A percentile compares a stretch with the other conserved stretches of the same genome.
Conservation (phyloP, 2,329 filamentous ascomycete species). For the Xylariales sp. region DNA sequence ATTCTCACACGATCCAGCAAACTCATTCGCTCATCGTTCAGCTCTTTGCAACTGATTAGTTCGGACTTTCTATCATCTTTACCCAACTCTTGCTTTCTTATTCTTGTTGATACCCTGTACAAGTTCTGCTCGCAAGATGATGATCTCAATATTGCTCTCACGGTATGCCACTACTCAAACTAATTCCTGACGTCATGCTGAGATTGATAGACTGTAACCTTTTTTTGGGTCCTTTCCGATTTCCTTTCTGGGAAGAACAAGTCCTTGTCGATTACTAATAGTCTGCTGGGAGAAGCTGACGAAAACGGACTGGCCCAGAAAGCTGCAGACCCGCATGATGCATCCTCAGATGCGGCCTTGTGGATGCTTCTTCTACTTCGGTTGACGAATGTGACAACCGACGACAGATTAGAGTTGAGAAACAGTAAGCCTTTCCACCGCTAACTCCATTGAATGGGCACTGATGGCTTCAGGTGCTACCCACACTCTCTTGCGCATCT, state of each 20-base stretch:
- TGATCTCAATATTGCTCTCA: slow-evolving; percentile 92
- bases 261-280: slow-evolving; percentile 52
- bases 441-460: slow-evolving; percentile 20
- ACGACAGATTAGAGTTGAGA: slow-evolving; percentile 68
- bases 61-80: slow-evolving; percentile 83
- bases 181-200: too few relatives aligned
- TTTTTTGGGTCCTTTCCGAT: slow-evolving; percentile 94
- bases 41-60: slow-evolving; percentile 84
- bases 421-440: slow-evolving; percentile 51
- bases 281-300: slow-evolving; percentile 48
- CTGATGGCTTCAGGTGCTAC: slow-evolving; percentile 58
- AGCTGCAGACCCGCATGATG: slow-evolving; percentile 53
- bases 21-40: slow-evolving; percentile 82
- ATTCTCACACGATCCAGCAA: slow-evolving; percentile 60
- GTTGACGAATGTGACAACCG: slow-evolving; percentile 65
- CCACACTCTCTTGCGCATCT: slow-evolving; percentile 84
- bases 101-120: slow-evolving; percentile 81
- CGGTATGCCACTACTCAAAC: too few relatives aligned
- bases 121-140: slow-evolving; percentile 86
- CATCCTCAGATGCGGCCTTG: slow-evolving; percentile 63
- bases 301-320: slow-evolving; percentile 54
- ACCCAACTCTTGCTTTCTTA: slow-evolving; percentile 66
- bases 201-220: slow-evolving; percentile 68
- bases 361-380: slow-evolving; percentile 75
- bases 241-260: slow-evolving; percentile 64